phyloP scores from a whole-genome alignment of 2,329 filamentous ascomycete genomes.

The Cephalotrichum gorgonifer region DNA sequence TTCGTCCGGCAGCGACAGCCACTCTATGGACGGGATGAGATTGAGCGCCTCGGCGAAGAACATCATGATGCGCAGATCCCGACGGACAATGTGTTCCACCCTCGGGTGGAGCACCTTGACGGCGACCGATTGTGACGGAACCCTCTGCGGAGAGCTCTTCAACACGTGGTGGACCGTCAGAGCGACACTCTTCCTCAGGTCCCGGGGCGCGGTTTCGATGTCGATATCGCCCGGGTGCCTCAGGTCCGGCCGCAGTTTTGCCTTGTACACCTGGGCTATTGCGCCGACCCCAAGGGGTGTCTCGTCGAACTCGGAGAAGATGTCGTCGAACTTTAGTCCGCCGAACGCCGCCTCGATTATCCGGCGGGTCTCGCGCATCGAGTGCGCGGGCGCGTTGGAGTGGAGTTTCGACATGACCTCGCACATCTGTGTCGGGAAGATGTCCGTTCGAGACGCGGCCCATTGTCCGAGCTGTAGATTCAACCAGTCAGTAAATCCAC shows the following conservation, averaged over 20 bases:
- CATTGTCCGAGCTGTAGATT: slow-evolving; percentile 76
- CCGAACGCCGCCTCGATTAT: slow-evolving; percentile 77
- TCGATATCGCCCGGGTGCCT: slow-evolving; percentile 53
- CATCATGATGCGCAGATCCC: slow-evolving; percentile 86
- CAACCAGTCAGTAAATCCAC: neutral
- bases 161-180: slow-evolving; percentile 78
- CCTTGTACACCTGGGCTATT: slow-evolving; percentile 96
- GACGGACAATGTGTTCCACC: slow-evolving; percentile 80
- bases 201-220: slow-evolving; percentile 27
- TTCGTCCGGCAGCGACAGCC: slow-evolving; percentile 92
- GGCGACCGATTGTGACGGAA: slow-evolving; percentile 87
- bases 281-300: slow-evolving; percentile 84
- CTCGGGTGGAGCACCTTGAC: slow-evolving; percentile 92
- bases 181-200: slow-evolving; percentile 58
- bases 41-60: slow-evolving; percentile 84
- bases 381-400: slow-evolving; percentile 88
- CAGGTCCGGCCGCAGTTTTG: slow-evolving; percentile 74
- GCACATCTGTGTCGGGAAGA: slow-evolving; percentile 91
- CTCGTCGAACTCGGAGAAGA: slow-evolving; percentile 93
- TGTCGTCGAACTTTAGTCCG: slow-evolving; percentile 71
- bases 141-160: slow-evolving; percentile 74
- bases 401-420: slow-evolving; percentile 88
- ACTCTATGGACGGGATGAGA: slow-evolving; percentile 85
- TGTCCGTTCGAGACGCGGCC: slow-evolving; percentile 92
- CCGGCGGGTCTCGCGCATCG: slow-evolving; percentile 64